Conservation (phyloP, 495 filamentous ascomycete genomes). For the Podospora conica region DNA sequence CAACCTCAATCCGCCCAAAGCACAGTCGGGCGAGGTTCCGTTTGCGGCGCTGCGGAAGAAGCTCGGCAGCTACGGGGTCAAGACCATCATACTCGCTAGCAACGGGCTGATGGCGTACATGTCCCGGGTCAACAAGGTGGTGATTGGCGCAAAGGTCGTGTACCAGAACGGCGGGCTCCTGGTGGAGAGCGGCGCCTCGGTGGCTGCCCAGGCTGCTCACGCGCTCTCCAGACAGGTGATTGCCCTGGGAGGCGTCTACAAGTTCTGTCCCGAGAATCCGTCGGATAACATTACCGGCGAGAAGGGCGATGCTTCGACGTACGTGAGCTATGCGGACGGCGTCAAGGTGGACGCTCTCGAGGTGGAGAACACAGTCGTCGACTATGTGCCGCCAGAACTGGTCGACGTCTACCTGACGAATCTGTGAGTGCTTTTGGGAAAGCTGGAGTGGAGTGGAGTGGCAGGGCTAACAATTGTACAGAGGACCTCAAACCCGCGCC, state of each 20-base stretch:
- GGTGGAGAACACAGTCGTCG: conserved; percentile 72
- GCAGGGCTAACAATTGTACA: conserved; percentile 35
- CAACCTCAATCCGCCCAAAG: conserved; percentile 31
- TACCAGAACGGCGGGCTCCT: conserved; percentile 80
- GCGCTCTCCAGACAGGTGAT: conserved; percentile 75
- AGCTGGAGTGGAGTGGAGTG: neutral
- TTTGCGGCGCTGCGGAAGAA: conserved; percentile 62
- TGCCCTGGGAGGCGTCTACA: conserved; percentile 79
- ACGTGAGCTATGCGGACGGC: conserved; percentile 68
- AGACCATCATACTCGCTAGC: conserved; percentile 74
- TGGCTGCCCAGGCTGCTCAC: conserved; percentile 76
- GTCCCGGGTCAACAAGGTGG: conserved; percentile 89
- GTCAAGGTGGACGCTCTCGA: conserved; percentile 68
- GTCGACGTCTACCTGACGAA: conserved; percentile 91
- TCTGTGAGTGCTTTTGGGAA: conserved; percentile 53
- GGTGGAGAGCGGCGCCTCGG: conserved; percentile 68
- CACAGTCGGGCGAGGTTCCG: conserved; percentile 42
- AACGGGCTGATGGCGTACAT: conserved; percentile 85
- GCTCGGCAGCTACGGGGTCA: conserved; percentile 67
- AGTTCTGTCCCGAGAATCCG: conserved; percentile 81
- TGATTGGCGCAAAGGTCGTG: conserved; percentile 77
- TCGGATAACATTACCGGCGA: conserved; percentile 77
- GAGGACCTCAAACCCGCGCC: conserved; percentile 72
- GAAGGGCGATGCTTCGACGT: conserved; percentile 68
- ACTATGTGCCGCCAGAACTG: conserved; percentile 75